Base-by-base conservation (phyloP, 2,329 filamentous ascomycete species). In the Cladophialophora yegresii region DNA sequence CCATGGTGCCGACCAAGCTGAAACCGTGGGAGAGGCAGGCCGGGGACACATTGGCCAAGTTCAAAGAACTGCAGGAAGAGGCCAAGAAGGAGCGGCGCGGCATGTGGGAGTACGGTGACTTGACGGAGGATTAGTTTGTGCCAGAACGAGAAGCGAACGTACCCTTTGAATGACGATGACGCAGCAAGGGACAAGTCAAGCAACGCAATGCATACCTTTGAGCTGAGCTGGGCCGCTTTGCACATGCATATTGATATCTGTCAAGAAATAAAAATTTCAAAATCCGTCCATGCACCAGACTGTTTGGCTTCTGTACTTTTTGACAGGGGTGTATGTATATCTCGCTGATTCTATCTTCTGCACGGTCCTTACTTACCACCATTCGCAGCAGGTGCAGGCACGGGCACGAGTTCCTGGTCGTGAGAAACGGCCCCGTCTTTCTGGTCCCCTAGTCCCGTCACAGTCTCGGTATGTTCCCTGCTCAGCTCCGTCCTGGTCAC, bases 81-180 rank as follows among this genome's bases (percentile, higher is more conserved):
- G 93, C 93, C 4, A 96, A 96, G 85, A 82, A 85, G 61, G 87
- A 88, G 63, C 86, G 92, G 67, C 83, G 87, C 70, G 95, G 95
- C 50, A 95, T 96, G 85, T 99, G 93, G 93, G 95, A 99, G 84
- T 99, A 98, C 78, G 95, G 95, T 71, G 95, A 98, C 77, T 84
- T 96, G 74, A 96, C 92, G 13, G 93, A 96, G 81, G 92, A 96
- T 74, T 92, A 87, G 45, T 22, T 33, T 16, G 45, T 30, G 5
- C 28, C 36, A 4, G n/a, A 10, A 54, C 4, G 10, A 16, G 13
- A 50, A 22, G 47, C 47, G 9, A 43, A 43, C 47, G n/a, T n/a
- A n/a, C n/a, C n/a, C 47, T 50, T 22, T 5, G 9, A 13, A 50
- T 50, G 47, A 50, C 9, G 9, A 10, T 26, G 47, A 26, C 23